Evolutionary conservation across 2,329 filamentous ascomycete genomes (phyloP), one percentile per base, ranked within the genome.

Genomic region (Podosphaera aphanis): DNA sequence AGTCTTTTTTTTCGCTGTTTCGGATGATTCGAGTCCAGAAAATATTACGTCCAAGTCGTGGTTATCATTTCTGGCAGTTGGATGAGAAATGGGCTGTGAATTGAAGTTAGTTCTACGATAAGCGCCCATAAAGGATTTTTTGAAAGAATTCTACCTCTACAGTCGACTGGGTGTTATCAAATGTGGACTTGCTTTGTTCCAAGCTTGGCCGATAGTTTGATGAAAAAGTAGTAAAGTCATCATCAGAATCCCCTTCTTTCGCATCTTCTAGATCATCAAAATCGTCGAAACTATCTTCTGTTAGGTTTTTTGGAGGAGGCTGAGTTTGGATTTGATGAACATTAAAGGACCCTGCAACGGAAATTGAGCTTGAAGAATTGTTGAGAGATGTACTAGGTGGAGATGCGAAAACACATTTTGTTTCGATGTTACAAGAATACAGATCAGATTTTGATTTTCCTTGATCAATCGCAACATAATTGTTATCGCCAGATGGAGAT

Each of bases 1-100:
- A n/a, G 29, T 3, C 29, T 5, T 3, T n/a, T 33, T 6, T 6
- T 33, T 33, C 29, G 29, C 11, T 49, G 53, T 46, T n/a, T 47
- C 37, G 15, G 55, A 45, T 45, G 59, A 54, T 6, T 88, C 81
- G 6, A 93, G 66, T 21, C 79, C 78, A 1, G 83, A 80, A 63
- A 95, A 95, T 46, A 95, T 83, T 35, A 84, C 81, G 57, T 95
- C 88, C 90, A 90, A 95, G 60, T 95, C 88, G 54, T 92, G 81
- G 29, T 66, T 64, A 13, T 72, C 70, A 39, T 60, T 58, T 42
- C 61, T 57, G 48, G 63, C 59, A 37, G 60, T 21, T 10, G 38
- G 46, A n/a, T 61, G 51, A 20, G 58, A 52, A 36, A 57, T 49
- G 13, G 13, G 19, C 37, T 20, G 37, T 15, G 19, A 21, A 2